A percentile compares a stretch with the other conserved stretches of the same genome.
Evolutionary conservation across 768 basidiomycete species (phyloP).

Genomic region (Erythrobasidium yunnanense): DNA sequence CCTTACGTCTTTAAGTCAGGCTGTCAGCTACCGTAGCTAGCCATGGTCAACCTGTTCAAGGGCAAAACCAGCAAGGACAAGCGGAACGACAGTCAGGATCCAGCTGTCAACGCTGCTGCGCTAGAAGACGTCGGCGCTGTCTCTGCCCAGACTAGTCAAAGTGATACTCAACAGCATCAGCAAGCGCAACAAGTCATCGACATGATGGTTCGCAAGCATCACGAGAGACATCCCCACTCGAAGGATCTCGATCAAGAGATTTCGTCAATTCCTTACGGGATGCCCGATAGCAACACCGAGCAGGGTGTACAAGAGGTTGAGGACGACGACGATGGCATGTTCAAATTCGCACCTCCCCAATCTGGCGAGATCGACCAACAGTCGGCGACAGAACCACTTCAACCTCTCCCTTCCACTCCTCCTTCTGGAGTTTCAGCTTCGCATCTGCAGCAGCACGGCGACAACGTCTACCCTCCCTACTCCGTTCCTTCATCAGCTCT

Average conservation of each 20-base stretch:
- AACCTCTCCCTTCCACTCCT: not conserved
- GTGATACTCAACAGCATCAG: too few relatives aligned
- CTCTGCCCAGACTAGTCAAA: too few relatives aligned
- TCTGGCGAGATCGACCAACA: not conserved
- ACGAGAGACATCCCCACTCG: constrained; percentile 14
- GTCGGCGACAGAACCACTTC: not conserved
- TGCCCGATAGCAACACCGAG: not conserved
- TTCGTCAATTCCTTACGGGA: not conserved
- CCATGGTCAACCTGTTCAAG: too few relatives aligned
- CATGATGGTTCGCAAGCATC: constrained; percentile 1
- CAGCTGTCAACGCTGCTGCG: too few relatives aligned
- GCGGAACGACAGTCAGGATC: too few relatives aligned
- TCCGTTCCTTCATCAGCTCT: not conserved
- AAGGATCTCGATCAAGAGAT: constrained; percentile 20
- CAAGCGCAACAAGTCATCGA: not conserved
- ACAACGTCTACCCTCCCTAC: too few relatives aligned
- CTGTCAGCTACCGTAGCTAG: too few relatives aligned
- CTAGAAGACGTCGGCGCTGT: too few relatives aligned
- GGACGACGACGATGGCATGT: constrained; percentile 18
- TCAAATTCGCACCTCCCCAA: constrained; percentile 13
- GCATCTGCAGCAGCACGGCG: too few relatives aligned
- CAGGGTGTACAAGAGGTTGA: not conserved
- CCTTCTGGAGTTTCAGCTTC: too few relatives aligned
- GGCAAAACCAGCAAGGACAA: too few relatives aligned
- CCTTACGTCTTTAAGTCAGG: too few relatives aligned